A percentile compares a stretch with the other conserved stretches of the same genome.
phyloP scores from a whole-genome alignment of 2,329 filamentous ascomycete genomes.

The Chaetomium globosum region DNA sequence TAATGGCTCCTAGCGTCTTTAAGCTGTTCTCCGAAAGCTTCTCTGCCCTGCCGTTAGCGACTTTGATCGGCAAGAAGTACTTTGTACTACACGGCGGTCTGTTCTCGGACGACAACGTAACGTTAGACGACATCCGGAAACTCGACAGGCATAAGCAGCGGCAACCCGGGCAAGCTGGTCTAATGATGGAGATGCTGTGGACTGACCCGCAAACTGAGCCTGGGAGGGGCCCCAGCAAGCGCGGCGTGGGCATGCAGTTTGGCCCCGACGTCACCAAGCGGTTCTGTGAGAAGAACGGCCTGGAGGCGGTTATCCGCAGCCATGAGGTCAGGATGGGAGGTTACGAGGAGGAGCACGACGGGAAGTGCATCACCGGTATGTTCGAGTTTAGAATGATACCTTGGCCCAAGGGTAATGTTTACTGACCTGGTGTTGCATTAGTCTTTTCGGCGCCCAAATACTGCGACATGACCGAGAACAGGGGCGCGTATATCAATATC shows the following conservation, averaged over 20 bases:
- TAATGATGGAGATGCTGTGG: constrained; percentile 99
- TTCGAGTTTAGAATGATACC: constrained; percentile 18
- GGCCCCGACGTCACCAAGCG: constrained; percentile 93
- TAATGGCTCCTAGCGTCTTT: constrained; percentile 64
- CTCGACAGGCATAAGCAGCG: constrained; percentile 86
- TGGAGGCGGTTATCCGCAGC: constrained; percentile 93
- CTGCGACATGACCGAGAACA: constrained; percentile 97
- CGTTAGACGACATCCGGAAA: constrained; percentile 90
- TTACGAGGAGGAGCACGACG: constrained; percentile 97
- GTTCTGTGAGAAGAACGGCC: constrained; percentile 94
- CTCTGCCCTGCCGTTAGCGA: constrained; percentile 88
- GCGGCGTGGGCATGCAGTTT: constrained; percentile 94
- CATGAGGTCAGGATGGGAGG: constrained; percentile 99
- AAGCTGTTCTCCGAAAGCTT: constrained; percentile 98
- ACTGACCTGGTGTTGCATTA: constrained; percentile 41
- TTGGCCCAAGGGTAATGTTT: background rate
- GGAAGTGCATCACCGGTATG: constrained; percentile 87
- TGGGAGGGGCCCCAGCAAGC: constrained; percentile 91
- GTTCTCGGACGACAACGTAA: constrained; percentile 92
- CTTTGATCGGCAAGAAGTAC: constrained; percentile 86
- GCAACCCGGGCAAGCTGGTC: constrained; percentile 86
- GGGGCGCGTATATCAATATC: constrained; percentile 97
- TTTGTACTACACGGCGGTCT: constrained; percentile 92
- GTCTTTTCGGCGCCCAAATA: constrained; percentile 98
- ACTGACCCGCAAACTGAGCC: constrained; percentile 88